Base-by-base conservation (phyloP, 257 asterid species). In the Solanum commersonii region DNA sequence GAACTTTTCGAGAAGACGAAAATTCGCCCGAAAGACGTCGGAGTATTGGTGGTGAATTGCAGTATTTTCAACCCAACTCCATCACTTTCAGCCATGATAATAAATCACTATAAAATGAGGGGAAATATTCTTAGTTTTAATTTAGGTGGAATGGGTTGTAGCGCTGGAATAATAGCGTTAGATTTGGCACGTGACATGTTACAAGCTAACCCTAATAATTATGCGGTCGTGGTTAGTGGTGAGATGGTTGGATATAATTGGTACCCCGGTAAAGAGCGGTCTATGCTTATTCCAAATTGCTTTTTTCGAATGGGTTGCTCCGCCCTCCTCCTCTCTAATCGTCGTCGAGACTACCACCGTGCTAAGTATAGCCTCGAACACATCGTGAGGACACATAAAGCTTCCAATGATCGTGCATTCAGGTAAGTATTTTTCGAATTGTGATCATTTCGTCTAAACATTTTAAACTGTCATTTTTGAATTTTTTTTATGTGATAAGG, bases 231-330 rank as follows among this genome's bases (percentile, higher is more conserved):
- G 44, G 98, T 97, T 29, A 95, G 99, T 52, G 94, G 98, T 14
- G 99, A 97, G 91, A 97, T 97, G 95, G 99, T 95, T 20, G 99
- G 94, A 2, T 97, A 91, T 70, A 97, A 96, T 86, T 97, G 98
- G 98, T 97, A 97, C 87, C 96, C 95, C 0, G 99, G 99, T 29
- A 94, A 94, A 56, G 98, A 96, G 7, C 85, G 98, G 3, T 96
- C 99, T 5, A 97, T 97, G 99, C 95, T 96, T 2, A 93, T 97
- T 27, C 98, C 99, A 0, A 97, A 96, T 84, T 96, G 98, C 83
- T 96, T 94, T 91, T 97, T 96, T 86, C 91, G 99, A 31, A 97
- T 96, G 99, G 99, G 99, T 40, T 95, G 99, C 95, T 96, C 99
- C 86, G 98, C 99, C 88, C 85, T 95, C 29, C 85, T 96, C 90